phyloP scores from a whole-genome alignment of 208 protist species.

The Wallacemonas sp. region DNA sequence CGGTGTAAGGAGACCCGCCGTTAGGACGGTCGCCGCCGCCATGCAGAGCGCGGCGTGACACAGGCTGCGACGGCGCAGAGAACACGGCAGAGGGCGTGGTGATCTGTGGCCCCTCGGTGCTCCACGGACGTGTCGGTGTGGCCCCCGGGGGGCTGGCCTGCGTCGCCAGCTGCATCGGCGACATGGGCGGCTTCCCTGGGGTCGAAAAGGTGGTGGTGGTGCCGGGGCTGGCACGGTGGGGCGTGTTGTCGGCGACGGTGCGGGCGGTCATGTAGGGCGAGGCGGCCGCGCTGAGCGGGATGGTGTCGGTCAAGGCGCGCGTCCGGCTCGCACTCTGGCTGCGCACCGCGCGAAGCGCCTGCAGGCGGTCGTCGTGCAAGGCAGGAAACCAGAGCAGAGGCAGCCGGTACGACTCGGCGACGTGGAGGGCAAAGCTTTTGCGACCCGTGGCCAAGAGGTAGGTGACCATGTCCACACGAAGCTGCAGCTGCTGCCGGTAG shows the following conservation, averaged over 20 bases:
- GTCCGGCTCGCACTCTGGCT: background rate
- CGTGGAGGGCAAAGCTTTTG: slow-evolving; percentile 50
- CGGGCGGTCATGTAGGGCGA: background rate
- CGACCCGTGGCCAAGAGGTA: slow-evolving; percentile 82
- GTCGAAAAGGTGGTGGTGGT: no score
- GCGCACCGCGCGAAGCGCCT: slow-evolving; percentile 10
- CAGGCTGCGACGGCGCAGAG: no score
- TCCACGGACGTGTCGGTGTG: background rate
- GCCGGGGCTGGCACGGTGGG: no score
- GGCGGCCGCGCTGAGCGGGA: slow-evolving; percentile 10
- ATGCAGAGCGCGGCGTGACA: no score
- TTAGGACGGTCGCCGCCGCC: no score
- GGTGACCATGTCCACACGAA: slow-evolving; percentile 79
- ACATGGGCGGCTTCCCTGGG: slow-evolving; percentile 1
- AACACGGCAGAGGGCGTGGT: no score
- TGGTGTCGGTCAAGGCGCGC: slow-evolving; percentile 8
- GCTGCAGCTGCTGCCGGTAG: slow-evolving; percentile 42
- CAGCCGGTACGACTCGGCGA: slow-evolving; percentile 61
- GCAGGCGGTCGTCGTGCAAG: slow-evolving; percentile 22
- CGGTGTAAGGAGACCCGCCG: no score
- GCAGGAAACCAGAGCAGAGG: slow-evolving; percentile 76
- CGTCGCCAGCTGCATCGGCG: slow-evolving; percentile 1
- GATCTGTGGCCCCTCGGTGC: no score
- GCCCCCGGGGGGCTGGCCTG: background rate
- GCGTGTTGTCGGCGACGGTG: no score